Conservation (phyloP, 345 rosid species). For the Xanthoceras sorbifolium region DNA sequence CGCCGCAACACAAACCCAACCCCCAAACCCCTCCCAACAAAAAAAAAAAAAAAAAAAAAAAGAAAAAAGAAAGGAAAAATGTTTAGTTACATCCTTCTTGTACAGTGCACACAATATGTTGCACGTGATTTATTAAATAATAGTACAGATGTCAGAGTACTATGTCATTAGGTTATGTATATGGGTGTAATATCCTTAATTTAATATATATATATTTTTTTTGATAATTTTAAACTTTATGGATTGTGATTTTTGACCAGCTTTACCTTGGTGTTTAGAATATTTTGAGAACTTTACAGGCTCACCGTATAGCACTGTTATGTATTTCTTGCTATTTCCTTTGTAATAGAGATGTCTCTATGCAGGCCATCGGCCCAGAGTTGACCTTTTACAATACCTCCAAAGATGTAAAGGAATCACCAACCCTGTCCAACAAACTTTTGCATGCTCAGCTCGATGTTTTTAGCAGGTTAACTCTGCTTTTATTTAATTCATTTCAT, state of each 20-base stretch:
- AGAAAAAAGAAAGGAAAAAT: neutral
- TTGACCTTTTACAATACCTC: slow-evolving; percentile 86
- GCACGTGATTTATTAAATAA: neutral
- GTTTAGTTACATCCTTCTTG: neutral
- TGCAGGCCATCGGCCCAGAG: slow-evolving; percentile 94
- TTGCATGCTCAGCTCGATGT: slow-evolving; percentile 91
- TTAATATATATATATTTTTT: neutral
- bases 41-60: too few species aligned
- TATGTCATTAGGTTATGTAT: neutral
- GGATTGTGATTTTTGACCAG: neutral
- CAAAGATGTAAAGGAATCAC: slow-evolving; percentile 65
- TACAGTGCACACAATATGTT: neutral
- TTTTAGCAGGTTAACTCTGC: slow-evolving; percentile 60
- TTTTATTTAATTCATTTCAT: neutral
- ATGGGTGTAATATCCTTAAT: neutral
- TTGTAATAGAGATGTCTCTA: slow-evolving; percentile 27
- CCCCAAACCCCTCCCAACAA: too few species aligned
- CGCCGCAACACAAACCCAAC: too few species aligned
- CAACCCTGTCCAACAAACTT: slow-evolving; percentile 75
- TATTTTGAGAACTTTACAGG: neutral
- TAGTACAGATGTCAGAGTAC: neutral
- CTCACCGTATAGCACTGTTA: neutral
- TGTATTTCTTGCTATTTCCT: slow-evolving; percentile 16
- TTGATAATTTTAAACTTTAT: neutral
- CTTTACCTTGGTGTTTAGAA: neutral